Evolutionary conservation across 2,329 filamentous ascomycete species (phyloP), one percentile per base, ranked within the genome.

Genomic region (Phoma herbarum): DNA sequence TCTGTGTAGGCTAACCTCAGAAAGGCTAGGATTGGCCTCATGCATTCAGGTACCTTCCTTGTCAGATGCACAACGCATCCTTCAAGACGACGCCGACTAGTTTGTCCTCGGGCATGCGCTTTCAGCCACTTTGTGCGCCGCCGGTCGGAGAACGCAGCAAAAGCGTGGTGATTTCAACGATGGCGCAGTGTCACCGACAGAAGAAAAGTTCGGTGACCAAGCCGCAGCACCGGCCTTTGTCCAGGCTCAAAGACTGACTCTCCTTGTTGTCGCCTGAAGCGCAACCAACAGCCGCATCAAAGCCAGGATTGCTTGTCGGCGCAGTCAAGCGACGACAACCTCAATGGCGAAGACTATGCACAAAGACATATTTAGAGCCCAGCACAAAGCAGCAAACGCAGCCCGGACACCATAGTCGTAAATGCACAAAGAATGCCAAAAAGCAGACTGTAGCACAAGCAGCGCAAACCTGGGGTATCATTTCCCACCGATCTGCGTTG

Each of bases 1-100:
- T 14, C 31, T 20, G 28, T 52, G 26, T 52, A 42, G 22, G 22
- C 56, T 59, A 50, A 12, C 10, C 45, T 41, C 31, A 35, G 9
- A 50, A 29, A 25, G 41, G 49, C 50, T 44, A 44, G 50, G 31
- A 37, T 26, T 26, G 6, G 25, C 16, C 51, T 41, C 31, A 33
- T 33, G 5, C 16, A 54, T 22, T 46, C 45, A 50, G 51, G 56
- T 44, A 53, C 45, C 39, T 46, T 50, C 50, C 46, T 42, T 59
- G 50, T 54, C 56, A 54, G 39, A 50, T 47, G 56, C 50, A 51
- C 51, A 54, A 35, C 45, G 51, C 50, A 50, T 45, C 31, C 45
- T 54, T 51, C 31, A 47, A 54, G 45, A 54, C 50, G 39, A 53
- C 22, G 23, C n/a, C 12, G 1, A 35, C 39, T 41, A 53, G 11